Conservation (phyloP, 176 grass and related monocot species). For the Aegilops umbellulata region DNA sequence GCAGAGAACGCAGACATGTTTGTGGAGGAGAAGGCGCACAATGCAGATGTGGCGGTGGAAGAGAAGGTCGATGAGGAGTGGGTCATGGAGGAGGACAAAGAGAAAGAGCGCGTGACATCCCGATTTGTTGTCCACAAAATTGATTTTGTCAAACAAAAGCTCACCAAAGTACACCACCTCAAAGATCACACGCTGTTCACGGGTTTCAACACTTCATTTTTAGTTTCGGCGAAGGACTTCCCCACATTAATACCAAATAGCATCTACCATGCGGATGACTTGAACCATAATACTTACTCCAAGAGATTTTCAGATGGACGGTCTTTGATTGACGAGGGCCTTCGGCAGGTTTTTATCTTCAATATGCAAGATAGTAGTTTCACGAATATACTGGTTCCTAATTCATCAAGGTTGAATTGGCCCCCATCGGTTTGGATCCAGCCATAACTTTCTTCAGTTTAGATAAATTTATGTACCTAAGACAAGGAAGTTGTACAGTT, state of each 20-base stretch:
- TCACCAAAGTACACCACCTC: not conserved
- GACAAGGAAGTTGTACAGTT: no score
- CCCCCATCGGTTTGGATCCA: no score
- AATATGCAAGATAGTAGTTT: not conserved
- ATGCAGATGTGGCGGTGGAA: no score
- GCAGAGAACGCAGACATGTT: no score
- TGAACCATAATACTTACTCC: not conserved
- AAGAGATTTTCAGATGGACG: not conserved
- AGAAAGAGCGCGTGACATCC: not conserved
- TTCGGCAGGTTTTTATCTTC: not conserved
- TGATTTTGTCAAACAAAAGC: not conserved
- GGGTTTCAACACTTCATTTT: conserved; percentile 1
- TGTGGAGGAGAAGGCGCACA: no score
- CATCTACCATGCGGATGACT: not conserved
- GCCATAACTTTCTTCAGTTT: no score
- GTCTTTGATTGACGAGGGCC: not conserved
- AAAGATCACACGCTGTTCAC: not conserved
- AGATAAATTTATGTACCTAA: no score
- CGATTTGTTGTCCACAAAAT: not conserved
- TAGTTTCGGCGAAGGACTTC: not conserved
- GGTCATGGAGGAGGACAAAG: not conserved
- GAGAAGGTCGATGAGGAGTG: no score
- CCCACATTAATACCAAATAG: not conserved
- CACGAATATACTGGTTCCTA: not conserved
- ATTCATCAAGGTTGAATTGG: no score